Conservation (phyloP, 345 rosid genomes). For the Gossypium australe region DNA sequence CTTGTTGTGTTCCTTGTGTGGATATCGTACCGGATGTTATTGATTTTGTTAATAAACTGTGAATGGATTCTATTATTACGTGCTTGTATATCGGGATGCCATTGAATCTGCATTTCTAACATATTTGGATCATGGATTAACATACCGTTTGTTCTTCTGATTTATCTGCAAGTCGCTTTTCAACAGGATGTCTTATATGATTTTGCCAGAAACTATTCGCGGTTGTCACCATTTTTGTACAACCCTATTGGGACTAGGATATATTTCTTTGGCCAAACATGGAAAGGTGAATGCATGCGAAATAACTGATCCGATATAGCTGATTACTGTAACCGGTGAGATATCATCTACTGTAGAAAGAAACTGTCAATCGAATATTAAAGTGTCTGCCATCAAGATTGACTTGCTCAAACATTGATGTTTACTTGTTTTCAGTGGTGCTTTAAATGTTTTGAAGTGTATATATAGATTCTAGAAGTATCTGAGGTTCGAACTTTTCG, state of each 20-base stretch:
- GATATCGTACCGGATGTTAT: slow-evolving; percentile 20
- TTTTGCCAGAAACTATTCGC: background rate
- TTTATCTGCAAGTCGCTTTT: background rate
- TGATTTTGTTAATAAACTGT: slow-evolving; percentile 22
- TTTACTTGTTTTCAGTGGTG: background rate
- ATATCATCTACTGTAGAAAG: background rate
- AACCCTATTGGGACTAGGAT: background rate
- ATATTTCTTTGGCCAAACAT: background rate
- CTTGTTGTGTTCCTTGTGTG: slow-evolving; percentile 15
- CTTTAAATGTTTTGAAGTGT: background rate
- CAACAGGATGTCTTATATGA: background rate
- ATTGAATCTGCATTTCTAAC: background rate
- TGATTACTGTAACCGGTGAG: background rate
- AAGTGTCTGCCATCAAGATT: background rate
- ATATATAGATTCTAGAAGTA: background rate
- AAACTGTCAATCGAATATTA: background rate
- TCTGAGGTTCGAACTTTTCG: background rate
- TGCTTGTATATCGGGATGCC: background rate
- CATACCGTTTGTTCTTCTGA: background rate
- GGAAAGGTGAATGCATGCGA: background rate
- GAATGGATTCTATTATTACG: slow-evolving; percentile 16
- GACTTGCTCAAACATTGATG: background rate
- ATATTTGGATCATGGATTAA: background rate
- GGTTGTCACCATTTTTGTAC: background rate
- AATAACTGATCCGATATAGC: background rate